Percentiles rank a stretch among this genome's conserved stretches.
phyloP scores from a whole-genome alignment of 768 basidiomycete genomes.

The Lyophyllum decastes region DNA sequence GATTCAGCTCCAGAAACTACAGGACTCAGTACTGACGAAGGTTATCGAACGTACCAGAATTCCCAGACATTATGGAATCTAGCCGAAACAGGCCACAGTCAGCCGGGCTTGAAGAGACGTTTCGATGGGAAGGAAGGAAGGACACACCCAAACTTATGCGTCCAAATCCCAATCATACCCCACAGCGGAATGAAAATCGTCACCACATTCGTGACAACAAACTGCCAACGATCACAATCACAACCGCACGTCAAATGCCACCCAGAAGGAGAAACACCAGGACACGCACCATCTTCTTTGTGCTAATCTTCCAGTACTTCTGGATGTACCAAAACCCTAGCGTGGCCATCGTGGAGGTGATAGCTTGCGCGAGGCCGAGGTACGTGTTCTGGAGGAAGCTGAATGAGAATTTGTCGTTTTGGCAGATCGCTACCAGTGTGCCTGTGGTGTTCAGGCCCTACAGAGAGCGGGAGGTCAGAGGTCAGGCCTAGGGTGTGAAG shows the following conservation, averaged over 20 bases:
- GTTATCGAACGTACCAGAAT: constrained; percentile 61
- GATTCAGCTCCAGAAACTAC: not conserved
- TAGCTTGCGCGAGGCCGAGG: constrained; percentile 72
- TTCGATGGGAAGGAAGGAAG: constrained; percentile 1
- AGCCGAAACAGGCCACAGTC: not conserved
- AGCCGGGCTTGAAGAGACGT: not conserved
- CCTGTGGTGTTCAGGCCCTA: constrained; percentile 83
- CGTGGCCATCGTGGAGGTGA: constrained; percentile 72
- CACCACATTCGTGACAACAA: constrained; percentile 73
- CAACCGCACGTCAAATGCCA: too few species aligned
- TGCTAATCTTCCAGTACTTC: constrained; percentile 72
- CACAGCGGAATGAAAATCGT: constrained; percentile 80
- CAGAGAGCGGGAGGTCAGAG: not conserved
- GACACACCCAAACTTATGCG: constrained; percentile 65
- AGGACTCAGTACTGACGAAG: not conserved
- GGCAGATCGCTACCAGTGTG: constrained; percentile 73
- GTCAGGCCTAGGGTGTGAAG: not conserved
- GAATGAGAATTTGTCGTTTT: constrained; percentile 80
- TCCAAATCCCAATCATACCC: constrained; percentile 89
- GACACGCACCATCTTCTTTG: constrained; percentile 71
- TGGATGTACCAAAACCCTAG: constrained; percentile 86
- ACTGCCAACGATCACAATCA: too few species aligned
- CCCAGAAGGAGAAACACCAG: too few species aligned
- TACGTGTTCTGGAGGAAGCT: constrained; percentile 84
- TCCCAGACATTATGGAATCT: constrained; percentile 85